A percentile compares a stretch with the other conserved stretches of the same genome.
phyloP scores from a whole-genome alignment of 495 filamentous ascomycete genomes.

The Penicillium desertorum region DNA sequence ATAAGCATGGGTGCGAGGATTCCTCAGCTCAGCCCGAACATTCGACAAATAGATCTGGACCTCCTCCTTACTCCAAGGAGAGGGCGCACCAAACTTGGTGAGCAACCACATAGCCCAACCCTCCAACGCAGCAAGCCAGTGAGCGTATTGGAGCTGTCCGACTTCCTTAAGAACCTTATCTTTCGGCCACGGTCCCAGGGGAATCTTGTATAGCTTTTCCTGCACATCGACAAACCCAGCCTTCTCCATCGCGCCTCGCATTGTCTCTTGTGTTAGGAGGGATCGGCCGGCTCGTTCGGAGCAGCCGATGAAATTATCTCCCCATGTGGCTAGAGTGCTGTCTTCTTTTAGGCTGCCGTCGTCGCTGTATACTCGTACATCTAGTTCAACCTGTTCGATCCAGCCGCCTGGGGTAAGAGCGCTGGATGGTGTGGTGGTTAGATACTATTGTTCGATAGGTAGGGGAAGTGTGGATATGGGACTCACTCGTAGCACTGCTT shows the following conservation, averaged over 20 bases:
- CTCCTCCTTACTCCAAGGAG: constrained; percentile 20
- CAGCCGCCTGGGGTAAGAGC: constrained; percentile 50
- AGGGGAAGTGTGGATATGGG: too few species aligned
- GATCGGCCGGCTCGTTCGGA: constrained; percentile 18
- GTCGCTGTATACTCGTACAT: constrained; percentile 38
- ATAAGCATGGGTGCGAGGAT: constrained; percentile 16
- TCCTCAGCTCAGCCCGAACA: constrained; percentile 17
- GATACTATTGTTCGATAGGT: too few species aligned
- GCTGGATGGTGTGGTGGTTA: background rate
- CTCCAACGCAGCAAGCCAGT: constrained; percentile 45
- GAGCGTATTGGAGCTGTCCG: constrained; percentile 59
- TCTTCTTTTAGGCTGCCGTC: constrained; percentile 37
- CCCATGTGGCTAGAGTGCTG: constrained; percentile 25
- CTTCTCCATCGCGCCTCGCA: constrained; percentile 20
- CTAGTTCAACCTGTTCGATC: constrained; percentile 53
- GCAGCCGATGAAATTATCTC: constrained; percentile 23
- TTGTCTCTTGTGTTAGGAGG: constrained; percentile 19
- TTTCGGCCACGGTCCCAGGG: constrained; percentile 63
- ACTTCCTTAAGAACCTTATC: constrained; percentile 62
- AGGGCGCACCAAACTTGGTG: constrained; percentile 13
- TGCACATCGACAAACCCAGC: constrained; percentile 36
- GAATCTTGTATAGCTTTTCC: constrained; percentile 54
- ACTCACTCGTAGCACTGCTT: constrained; percentile 32
- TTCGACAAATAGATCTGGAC: constrained; percentile 17
- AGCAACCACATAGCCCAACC: constrained; percentile 23